Base-by-base conservation (phyloP, 257 asterid species). In the Linderniella brevidens region DNA sequence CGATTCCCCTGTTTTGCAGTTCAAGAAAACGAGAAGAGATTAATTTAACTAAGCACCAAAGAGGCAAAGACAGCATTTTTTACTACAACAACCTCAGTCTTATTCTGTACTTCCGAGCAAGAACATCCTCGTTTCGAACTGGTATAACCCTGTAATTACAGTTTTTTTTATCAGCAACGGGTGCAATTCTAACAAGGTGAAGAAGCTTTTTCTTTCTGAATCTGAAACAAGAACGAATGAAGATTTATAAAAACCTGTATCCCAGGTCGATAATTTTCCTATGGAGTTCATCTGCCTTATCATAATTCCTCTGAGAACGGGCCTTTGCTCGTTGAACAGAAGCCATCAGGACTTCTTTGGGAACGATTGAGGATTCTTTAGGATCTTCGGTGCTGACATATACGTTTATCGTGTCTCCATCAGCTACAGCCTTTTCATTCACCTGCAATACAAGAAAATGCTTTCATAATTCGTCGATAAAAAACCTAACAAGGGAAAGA, bases 391-490 rank as follows among this genome's bases (percentile, higher is more conserved):
- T 55, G 51, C 70, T 78, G 32, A 84, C 90, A 36, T 78, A 88
- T 12, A 76, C 95, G 8, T 88, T 88, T 51, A 88, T 53, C 4
- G 95, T 80, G 67, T 84, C 98, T n/a, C 98, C 98, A 68, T 88
- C 95, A 3, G 94, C 98, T 19, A 88, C 98, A 15, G 98, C 92
- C 63, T 72, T 88, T 1, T 74, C 75, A 64, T 88, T 93, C 55
- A 88, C 90, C 97, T 84, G 17, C 8, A 48, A 3, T 16, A 48
- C 35, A 39, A 42, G n/a, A n/a, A n/a, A n/a, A n/a, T n/a, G n/a
- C n/a, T n/a, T n/a, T n/a, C n/a, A n/a, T n/a, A n/a, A n/a, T 7
- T 7, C 13, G 14, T 5, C 6, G 5, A n/a, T 4, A 41, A 4
- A 5, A 4, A 17, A 41, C 14, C 13, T 41, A 4, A 5, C 4